These are phyloP conservation scores for Trifolium fragiferum DNA, from an alignment of 306 rosid genomes.

Conservation along the genomic window DNA sequence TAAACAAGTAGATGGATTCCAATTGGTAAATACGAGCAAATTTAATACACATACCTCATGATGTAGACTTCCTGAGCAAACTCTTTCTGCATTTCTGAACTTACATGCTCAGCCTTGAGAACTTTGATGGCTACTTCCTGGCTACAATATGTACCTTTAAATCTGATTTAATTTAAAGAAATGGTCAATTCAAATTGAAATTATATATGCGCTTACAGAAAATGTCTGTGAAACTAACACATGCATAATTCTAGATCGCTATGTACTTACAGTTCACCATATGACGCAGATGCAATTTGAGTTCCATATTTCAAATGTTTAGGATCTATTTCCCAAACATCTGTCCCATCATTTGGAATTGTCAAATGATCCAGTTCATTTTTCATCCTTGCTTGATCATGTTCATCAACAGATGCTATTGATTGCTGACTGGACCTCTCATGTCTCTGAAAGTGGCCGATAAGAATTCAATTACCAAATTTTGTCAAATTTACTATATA, in stretches of 20 bases:
- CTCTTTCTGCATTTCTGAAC: slow-evolving; percentile 85
- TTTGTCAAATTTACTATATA: slow-evolving; percentile 31
- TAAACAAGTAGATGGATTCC: slow-evolving; percentile 31
- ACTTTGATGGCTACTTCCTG: slow-evolving; percentile 98
- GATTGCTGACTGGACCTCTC: slow-evolving; percentile 59
- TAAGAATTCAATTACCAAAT: slow-evolving; percentile 28
- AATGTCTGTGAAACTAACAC: slow-evolving; percentile 21
- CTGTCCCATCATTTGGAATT: slow-evolving; percentile 89
- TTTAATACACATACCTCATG: slow-evolving; percentile 70
- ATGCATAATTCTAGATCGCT: slow-evolving; percentile 22
- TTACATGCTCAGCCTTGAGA: slow-evolving; percentile 85
- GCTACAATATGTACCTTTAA: slow-evolving; percentile 86
- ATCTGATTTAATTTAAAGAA: slow-evolving; percentile 57
- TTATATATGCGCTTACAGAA: slow-evolving; percentile 20
- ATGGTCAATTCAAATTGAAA: slow-evolving; percentile 32
- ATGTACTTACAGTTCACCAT: slow-evolving; percentile 88
- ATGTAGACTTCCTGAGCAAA: slow-evolving; percentile 95
- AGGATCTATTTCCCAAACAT: slow-evolving; percentile 97
- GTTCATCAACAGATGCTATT: slow-evolving; percentile 55
- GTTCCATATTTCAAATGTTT: slow-evolving; percentile 74
- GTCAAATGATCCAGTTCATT: slow-evolving; percentile 62
- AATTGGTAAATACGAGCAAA: slow-evolving; percentile 19
- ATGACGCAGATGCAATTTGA: slow-evolving; percentile 91
- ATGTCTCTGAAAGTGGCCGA: slow-evolving; percentile 57
- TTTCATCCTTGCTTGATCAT: slow-evolving; percentile 58